Base-by-base conservation (phyloP, 331 rosid genomes). In the Cydonia oblonga region DNA sequence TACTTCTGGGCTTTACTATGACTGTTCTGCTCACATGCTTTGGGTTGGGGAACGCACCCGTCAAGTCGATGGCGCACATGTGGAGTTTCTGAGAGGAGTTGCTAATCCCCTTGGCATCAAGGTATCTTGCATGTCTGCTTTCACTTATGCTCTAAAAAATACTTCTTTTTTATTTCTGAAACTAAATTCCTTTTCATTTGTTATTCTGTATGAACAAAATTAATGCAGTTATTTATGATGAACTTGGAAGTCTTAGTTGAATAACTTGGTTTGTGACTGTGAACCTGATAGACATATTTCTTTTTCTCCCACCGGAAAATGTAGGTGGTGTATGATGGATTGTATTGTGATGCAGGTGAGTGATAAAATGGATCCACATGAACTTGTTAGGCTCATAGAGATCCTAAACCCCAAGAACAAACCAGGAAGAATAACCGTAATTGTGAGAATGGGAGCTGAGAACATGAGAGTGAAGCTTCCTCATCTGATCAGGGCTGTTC, bases 401-500 rank as follows among this genome's bases (percentile, higher is more conserved):
- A 91, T 95, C 77, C 83, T 95, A 85, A 95, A 95, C 51, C 96
- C 98, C 59, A 91, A 89, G 81, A 93, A 95, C 83, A 95, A 89
- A 77, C 76, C 98, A 1, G 98, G 98, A 77, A 95, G 98, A 81
- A 91, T 95, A 24, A 95, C 98, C 18, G 61, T 91, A 22, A 93
- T 93, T 80, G 79, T 90, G 19, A 89, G 98, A 76, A 93, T 93
- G 98, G 98, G 98, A 76, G 98, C 98, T 85, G 98, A 93, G 85
- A 93, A 89, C 73, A 93, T 93, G 98, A 87, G 98, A 78, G 98
- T 95, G 80, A 95, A 95, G 81, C 98, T 95, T 81, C 97, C 98
- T 46, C 97, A 95, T 80, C 87, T 95, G 59, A 95, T 95, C 75
- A 82, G 98, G 79, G 98, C 98, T 11, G 96, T 95, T 46, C 90